Evolutionary conservation across 495 filamentous ascomycete species (phyloP).

Genomic region (Neurospora intermedia): DNA sequence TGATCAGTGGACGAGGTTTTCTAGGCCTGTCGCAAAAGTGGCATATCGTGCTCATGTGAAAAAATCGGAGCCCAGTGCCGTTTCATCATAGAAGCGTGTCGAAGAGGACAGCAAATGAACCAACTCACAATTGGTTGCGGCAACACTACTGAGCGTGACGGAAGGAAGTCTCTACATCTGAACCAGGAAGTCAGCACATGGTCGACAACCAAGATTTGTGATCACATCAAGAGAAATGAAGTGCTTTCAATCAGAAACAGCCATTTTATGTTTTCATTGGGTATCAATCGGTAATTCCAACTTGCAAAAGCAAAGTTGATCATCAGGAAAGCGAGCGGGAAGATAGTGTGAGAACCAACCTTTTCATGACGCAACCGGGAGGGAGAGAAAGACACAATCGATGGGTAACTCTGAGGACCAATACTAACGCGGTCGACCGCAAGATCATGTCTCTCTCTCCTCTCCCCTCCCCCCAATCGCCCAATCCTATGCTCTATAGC

Average conservation of each 20-base stretch:
- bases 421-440: neutral
- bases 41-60: conserved; percentile 70
- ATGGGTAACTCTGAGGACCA: neutral
- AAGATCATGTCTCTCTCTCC: neutral
- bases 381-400: neutral
- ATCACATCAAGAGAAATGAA: conserved; percentile 4
- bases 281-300: conserved; percentile 99
- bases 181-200: conserved; percentile 10
- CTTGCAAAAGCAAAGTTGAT: conserved; percentile 71
- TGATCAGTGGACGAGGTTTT: conserved; percentile 99
- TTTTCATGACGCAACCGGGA: neutral
- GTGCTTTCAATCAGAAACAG: conserved; percentile 65
- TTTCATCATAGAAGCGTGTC: conserved; percentile 65
- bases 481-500: neutral
- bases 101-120: conserved; percentile 10
- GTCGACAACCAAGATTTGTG: neutral
- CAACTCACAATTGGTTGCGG: conserved; percentile 4
- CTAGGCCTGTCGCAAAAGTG: conserved; percentile 97
- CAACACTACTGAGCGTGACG: neutral
- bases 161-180: neutral
- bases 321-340: conserved; percentile 52
- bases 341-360: conserved; percentile 9
- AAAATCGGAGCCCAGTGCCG: conserved; percentile 99
- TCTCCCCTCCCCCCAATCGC: neutral
- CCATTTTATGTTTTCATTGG: conserved; percentile 79